A percentile compares a stretch with the other conserved stretches of the same genome.
phyloP scores from a whole-genome alignment of 2,329 filamentous ascomycete species.

The Penicillium sp. region DNA sequence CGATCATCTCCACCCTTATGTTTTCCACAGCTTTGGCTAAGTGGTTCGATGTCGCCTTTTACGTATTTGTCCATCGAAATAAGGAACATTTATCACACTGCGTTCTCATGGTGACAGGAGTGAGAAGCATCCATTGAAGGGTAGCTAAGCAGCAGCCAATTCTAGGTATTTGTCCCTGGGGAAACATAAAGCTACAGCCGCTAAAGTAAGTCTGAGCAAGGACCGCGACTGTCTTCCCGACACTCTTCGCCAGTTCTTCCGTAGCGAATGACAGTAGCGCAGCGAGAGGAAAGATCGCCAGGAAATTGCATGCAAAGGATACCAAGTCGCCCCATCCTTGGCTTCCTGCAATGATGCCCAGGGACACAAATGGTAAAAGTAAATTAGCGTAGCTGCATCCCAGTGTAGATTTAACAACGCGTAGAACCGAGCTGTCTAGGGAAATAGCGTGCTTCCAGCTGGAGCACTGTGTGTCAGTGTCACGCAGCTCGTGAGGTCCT shows the following conservation, averaged over 20 bases:
- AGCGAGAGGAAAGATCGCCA: constrained; percentile 58
- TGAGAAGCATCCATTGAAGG: too few species aligned
- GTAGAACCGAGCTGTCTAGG: constrained; percentile 48
- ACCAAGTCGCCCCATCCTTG: constrained; percentile 53
- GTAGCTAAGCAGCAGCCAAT: too few species aligned
- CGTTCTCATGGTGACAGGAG: too few species aligned
- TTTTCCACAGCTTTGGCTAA: not conserved
- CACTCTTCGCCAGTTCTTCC: constrained; percentile 53
- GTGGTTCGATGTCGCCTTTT: not conserved
- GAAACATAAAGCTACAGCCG: too few species aligned
- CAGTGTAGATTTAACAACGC: constrained; percentile 42
- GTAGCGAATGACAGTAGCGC: constrained; percentile 55
- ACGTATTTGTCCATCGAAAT: too few species aligned
- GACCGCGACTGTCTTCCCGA: constrained; percentile 54
- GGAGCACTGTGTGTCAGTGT: not conserved
- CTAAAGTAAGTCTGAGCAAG: too few species aligned
- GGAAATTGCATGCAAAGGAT: constrained; percentile 80
- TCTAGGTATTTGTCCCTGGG: too few species aligned
- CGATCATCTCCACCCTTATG: not conserved
- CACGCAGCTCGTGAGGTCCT: not conserved
- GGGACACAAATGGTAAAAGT: constrained; percentile 67
- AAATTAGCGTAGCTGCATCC: constrained; percentile 78
- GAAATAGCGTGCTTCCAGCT: not conserved
- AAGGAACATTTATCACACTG: too few species aligned
- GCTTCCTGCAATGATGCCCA: constrained; percentile 68